Evolutionary conservation across 2,329 filamentous ascomycete genomes (phyloP).

Genomic region (Ophiocordyceps camponoti-rufipedis): DNA sequence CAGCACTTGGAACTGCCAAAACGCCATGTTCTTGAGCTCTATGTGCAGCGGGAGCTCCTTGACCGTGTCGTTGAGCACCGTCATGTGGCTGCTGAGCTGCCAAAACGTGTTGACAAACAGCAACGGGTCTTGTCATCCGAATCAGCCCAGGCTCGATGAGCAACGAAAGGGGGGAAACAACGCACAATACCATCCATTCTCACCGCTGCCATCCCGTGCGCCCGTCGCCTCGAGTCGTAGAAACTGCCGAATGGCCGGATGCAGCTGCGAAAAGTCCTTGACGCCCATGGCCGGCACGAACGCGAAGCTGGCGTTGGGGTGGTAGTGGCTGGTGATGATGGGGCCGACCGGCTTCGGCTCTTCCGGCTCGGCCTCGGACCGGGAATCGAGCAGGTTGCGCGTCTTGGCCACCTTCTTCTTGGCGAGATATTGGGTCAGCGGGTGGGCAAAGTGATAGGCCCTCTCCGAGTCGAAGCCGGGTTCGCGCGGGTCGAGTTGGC

Average conservation of each 20-base stretch:
- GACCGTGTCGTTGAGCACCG: slow-evolving; percentile 75
- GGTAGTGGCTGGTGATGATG: slow-evolving; percentile 74
- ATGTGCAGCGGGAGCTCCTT: slow-evolving; percentile 66
- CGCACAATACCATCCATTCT: slow-evolving; percentile 77
- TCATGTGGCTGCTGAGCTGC: slow-evolving; percentile 89
- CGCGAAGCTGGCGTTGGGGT: slow-evolving; percentile 82
- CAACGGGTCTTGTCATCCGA: slow-evolving; percentile 38
- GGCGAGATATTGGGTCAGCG: slow-evolving; percentile 73
- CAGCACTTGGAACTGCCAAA: slow-evolving; percentile 83
- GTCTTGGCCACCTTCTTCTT: slow-evolving; percentile 86
- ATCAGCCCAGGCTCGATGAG: no score
- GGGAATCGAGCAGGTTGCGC: slow-evolving; percentile 59
- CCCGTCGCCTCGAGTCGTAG: slow-evolving; percentile 63
- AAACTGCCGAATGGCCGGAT: slow-evolving; percentile 60
- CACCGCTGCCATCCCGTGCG: slow-evolving; percentile 64
- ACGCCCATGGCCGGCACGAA: slow-evolving; percentile 68
- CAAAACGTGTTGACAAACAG: slow-evolving; percentile 93
- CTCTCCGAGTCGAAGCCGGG: slow-evolving; percentile 53
- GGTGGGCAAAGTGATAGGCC: slow-evolving; percentile 70
- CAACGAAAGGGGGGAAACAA: slow-evolving; percentile 2
- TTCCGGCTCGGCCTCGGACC: slow-evolving; percentile 17
- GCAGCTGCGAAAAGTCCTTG: slow-evolving; percentile 45
- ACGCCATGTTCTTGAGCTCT: slow-evolving; percentile 59
- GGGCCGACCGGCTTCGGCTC: slow-evolving; percentile 41
- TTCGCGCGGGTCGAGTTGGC: slow-evolving; percentile 55